These are phyloP conservation scores for Macroventuria anomochaeta DNA, from an alignment of 2,329 filamentous ascomycete genomes.

Conservation along the genomic window DNA sequence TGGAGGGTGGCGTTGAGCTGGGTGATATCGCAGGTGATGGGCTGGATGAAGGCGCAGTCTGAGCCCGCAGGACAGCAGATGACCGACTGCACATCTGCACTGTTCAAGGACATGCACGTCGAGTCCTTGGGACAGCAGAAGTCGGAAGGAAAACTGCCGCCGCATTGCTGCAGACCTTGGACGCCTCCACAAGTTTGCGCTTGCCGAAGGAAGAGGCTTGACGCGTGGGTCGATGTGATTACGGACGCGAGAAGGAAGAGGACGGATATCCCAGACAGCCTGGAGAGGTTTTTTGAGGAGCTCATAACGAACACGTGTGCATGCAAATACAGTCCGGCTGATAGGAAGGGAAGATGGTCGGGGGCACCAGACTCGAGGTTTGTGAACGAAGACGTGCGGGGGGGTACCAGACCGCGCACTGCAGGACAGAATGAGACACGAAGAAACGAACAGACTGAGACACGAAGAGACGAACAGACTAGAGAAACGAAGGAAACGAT, in stretches of 20 bases:
- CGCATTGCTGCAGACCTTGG: conserved; percentile 59
- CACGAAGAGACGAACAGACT: conserved; percentile 14
- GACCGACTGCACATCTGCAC: conserved; percentile 68
- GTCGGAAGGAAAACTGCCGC: conserved; percentile 62
- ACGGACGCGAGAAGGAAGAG: conserved; percentile 40
- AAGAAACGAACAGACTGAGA: conserved; percentile 15
- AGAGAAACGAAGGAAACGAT: conserved; percentile 6
- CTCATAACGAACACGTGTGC: conserved; percentile 31
- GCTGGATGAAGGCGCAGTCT: conserved; percentile 66
- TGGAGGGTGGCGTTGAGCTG: conserved; percentile 65
- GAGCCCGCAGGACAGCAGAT: conserved; percentile 70
- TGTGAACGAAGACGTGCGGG: background rate
- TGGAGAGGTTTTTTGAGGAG: conserved; percentile 34
- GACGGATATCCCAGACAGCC: conserved; percentile 43
- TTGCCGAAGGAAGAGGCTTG: conserved; percentile 40
- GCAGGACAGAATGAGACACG: background rate
- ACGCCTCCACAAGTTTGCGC: conserved; percentile 58
- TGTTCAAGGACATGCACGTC: conserved; percentile 64
- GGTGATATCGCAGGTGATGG: conserved; percentile 69
- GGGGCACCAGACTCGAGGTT: background rate
- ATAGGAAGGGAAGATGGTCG: conserved; percentile 3
- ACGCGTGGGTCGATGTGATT: conserved; percentile 34
- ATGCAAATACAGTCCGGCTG: conserved; percentile 7
- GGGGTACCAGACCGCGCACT: conserved; percentile 13
- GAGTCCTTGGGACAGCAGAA: conserved; percentile 69